Conservation (phyloP, 2,329 filamentous ascomycete species). For the Ophiosphaerella narmari region DNA sequence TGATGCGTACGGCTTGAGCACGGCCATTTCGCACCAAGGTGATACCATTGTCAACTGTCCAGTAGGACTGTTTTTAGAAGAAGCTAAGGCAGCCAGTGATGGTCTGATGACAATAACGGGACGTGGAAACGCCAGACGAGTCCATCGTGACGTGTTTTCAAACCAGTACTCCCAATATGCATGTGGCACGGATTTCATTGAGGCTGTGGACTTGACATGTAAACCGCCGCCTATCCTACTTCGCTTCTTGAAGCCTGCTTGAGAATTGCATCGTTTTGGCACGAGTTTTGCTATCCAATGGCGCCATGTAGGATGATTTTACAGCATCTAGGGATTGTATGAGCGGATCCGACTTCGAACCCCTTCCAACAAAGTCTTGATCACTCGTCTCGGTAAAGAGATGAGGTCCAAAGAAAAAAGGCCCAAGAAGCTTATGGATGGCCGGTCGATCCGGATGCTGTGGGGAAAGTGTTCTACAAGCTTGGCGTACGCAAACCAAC, state of each 20-base stretch:
- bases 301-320: too few relatives aligned
- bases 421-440: conserved; percentile 2
- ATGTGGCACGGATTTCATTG: conserved; percentile 15
- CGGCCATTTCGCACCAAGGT: conserved; percentile 14
- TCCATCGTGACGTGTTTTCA: conserved; percentile 18
- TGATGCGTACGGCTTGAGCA: conserved; percentile 16
- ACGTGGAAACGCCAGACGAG: conserved; percentile 7
- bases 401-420: conserved; percentile 21
- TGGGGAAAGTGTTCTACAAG: conserved; percentile 26
- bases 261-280: too few relatives aligned
- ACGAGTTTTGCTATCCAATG: too few relatives aligned
- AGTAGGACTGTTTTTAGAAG: conserved; percentile 16
- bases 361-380: neutral
- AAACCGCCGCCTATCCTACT: neutral
- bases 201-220: conserved; percentile 10
- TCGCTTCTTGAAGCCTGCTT: neutral
- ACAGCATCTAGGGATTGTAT: too few relatives aligned
- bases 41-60: conserved; percentile 18
- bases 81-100: conserved; percentile 24
- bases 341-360: neutral
- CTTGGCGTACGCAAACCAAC: conserved; percentile 41
- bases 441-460: conserved; percentile 32
- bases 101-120: conserved; percentile 23
- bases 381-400: conserved; percentile 8
- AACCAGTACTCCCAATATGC: conserved; percentile 17